These are phyloP conservation scores for Chlamydomonas sphaeroides DNA, from an alignment of 139 green algal genomes.

Conservation along the genomic window DNA sequence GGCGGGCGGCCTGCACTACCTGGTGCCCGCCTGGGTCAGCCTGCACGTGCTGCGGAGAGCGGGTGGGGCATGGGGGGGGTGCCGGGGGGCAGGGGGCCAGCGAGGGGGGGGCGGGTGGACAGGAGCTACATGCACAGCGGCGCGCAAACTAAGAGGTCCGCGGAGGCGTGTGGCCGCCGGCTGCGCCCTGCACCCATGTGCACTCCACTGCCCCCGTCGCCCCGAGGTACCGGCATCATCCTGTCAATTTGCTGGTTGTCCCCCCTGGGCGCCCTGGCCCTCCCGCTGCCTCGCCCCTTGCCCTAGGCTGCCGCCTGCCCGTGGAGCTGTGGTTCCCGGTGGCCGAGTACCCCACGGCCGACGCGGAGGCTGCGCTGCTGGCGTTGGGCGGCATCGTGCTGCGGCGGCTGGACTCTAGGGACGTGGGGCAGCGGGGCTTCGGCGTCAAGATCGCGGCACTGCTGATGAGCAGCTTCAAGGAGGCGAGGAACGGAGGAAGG, in stretches of 20 bases:
- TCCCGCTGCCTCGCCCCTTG: no score
- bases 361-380: slow-evolving; percentile 42
- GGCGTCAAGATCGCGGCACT: slow-evolving; percentile 57
- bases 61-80: not conserved
- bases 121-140: no score
- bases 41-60: slow-evolving; percentile 53
- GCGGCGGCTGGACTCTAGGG: not conserved
- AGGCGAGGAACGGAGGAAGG: slow-evolving; percentile 19
- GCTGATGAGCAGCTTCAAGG: slow-evolving; percentile 56
- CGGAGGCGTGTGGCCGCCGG: no score
- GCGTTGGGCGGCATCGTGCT: slow-evolving; percentile 17
- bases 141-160: no score
- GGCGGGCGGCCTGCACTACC: slow-evolving; percentile 53
- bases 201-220: no score
- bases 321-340: slow-evolving; percentile 67
- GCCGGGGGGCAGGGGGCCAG: not conserved
- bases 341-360: slow-evolving; percentile 42
- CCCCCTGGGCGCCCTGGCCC: no score
- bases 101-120: not conserved
- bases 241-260: no score
- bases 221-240: no score
- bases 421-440: slow-evolving; percentile 10
- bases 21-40: slow-evolving; percentile 62
- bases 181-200: no score
- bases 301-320: slow-evolving; percentile 60